Conservation (phyloP, 441 rosid genomes). For the Populus hybrid region DNA sequence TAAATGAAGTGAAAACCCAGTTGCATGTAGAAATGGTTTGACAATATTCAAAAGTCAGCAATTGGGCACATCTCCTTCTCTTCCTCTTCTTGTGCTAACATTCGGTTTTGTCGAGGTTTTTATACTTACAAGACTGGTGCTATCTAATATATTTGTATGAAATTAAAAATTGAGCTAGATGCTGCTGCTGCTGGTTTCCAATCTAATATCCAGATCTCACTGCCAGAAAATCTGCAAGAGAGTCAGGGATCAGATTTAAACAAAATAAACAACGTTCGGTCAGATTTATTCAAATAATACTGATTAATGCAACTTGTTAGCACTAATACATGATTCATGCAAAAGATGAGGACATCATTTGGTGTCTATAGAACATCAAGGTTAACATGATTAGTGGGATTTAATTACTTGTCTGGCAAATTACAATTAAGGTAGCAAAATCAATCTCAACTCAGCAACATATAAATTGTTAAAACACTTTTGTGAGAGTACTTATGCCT, state of each 20-base stretch:
- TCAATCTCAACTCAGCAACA: neutral
- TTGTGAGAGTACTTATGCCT: neutral
- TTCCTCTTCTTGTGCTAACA: slow-evolving; percentile 15
- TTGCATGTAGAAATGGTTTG: slow-evolving; percentile 16
- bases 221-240: neutral
- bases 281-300: neutral
- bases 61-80: neutral
- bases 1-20: slow-evolving; percentile 9
- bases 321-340: neutral
- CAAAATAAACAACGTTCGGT: neutral
- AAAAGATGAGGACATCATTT: neutral
- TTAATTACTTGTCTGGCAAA: neutral
- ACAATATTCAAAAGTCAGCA: slow-evolving; percentile 14
- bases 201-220: neutral
- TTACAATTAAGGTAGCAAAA: neutral
- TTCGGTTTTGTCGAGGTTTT: slow-evolving; percentile 1
- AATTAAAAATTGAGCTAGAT: neutral
- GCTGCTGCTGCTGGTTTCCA: neutral
- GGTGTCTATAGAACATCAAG: neutral
- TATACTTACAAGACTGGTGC: neutral
- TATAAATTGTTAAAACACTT: neutral
- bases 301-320: neutral
- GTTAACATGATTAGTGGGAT: neutral
- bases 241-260: neutral
- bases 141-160: neutral